These are phyloP conservation scores for Didymella segeticola DNA, from an alignment of 2,329 filamentous ascomycete species.

Conservation along the genomic window DNA sequence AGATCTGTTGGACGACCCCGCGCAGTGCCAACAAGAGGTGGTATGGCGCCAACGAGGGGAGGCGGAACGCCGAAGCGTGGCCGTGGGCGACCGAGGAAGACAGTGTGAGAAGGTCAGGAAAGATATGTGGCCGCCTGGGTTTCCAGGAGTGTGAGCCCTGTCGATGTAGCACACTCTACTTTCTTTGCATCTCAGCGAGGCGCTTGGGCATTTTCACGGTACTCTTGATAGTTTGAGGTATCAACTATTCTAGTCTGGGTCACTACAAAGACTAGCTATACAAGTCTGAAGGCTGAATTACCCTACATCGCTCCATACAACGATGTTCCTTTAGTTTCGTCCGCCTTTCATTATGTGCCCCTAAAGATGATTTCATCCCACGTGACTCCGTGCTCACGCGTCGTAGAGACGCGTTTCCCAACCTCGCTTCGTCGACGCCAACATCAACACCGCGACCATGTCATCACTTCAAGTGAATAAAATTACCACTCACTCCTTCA, in stretches of 20 bases:
- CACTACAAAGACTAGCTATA: not conserved
- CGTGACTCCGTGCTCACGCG: constrained; percentile 5
- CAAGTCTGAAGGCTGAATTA: not conserved
- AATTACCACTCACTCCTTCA: constrained; percentile 35
- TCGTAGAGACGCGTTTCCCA: not conserved
- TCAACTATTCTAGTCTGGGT: not conserved
- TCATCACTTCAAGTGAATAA: constrained; percentile 13
- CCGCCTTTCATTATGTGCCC: not conserved
- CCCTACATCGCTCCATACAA: not conserved
- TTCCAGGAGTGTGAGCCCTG: not conserved
- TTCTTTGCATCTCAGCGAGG: constrained; percentile 5
- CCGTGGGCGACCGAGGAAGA: constrained; percentile 37
- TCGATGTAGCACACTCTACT: not conserved
- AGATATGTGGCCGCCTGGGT: not conserved
- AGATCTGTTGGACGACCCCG: constrained; percentile 27
- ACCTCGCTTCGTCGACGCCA: not conserved
- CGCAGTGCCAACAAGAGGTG: constrained; percentile 17
- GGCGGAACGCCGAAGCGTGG: constrained; percentile 29
- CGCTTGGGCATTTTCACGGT: not conserved
- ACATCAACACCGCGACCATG: constrained; percentile 11
- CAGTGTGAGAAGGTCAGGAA: constrained; percentile 1
- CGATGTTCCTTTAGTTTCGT: too few species aligned
- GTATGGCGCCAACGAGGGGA: constrained; percentile 33
- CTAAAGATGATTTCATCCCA: not conserved
- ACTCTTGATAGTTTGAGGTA: not conserved